Evolutionary conservation across 208 protist genomes (phyloP).

Genomic region (Trypanosoma caninum): DNA sequence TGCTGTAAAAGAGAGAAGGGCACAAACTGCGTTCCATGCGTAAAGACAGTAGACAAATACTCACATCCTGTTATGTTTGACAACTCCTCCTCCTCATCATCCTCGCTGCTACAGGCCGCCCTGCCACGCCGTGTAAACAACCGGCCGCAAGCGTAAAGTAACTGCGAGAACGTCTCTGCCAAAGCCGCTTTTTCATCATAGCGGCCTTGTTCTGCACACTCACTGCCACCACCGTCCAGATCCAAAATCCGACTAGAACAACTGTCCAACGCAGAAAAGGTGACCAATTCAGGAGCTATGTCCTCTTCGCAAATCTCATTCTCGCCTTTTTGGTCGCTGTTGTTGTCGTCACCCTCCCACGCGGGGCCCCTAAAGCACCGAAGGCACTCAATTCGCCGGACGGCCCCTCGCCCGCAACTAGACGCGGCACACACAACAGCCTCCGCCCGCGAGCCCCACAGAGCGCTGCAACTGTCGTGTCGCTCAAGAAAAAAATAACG

Average conservation of each 20-base stretch:
- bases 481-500: conserved; percentile 26
- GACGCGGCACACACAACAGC: conserved; percentile 10
- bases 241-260: too few species aligned
- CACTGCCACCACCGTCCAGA: too few species aligned
- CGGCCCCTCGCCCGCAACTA: not conserved
- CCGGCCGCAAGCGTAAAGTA: too few species aligned
- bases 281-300: too few species aligned
- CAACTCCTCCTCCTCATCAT: not conserved
- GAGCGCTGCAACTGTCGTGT: conserved; percentile 1
- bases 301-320: not conserved
- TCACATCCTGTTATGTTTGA: not conserved
- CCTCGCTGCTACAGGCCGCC: not conserved
- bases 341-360: not conserved
- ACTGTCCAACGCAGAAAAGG: too few species aligned
- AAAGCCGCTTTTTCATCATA: too few species aligned
- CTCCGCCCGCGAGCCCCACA: conserved; percentile 23
- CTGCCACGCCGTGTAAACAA: too few species aligned
- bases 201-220: too few species aligned
- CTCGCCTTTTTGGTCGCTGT: not conserved
- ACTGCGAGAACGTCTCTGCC: too few species aligned
- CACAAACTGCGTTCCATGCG: not conserved
- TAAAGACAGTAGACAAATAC: not conserved
- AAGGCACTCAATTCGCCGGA: conserved; percentile 19
- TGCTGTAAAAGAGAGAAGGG: not conserved
- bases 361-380: not conserved